These are phyloP conservation scores for Durusdinium trenchii DNA, from an alignment of 73 alveolate species.

Conservation along the genomic window DNA sequence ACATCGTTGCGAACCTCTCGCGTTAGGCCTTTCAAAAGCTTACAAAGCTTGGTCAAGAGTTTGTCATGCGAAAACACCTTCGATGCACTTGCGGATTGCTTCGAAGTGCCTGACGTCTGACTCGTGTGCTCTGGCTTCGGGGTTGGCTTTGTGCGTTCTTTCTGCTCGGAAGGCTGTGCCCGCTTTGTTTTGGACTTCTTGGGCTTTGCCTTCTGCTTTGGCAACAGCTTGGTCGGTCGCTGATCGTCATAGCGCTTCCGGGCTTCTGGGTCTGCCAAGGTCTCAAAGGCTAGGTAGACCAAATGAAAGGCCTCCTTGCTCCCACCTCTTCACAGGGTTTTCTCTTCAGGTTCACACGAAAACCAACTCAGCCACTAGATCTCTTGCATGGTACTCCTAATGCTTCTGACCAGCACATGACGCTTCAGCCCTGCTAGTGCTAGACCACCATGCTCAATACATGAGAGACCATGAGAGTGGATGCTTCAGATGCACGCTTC, in stretches of 20 bases:
- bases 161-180: not conserved
- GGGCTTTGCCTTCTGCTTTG: not conserved
- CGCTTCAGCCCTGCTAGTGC: too few species aligned
- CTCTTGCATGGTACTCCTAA: not conserved
- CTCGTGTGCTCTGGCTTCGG: not conserved
- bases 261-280: too few species aligned
- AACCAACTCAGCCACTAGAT: not conserved
- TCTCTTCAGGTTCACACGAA: not conserved
- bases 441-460: too few species aligned
- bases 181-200: not conserved
- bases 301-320: too few species aligned
- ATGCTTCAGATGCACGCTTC: too few species aligned
- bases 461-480: too few species aligned
- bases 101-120: not conserved
- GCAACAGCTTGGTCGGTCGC: too few species aligned
- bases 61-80: not conserved
- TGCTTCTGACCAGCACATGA: too few species aligned
- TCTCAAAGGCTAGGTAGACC: too few species aligned
- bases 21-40: not conserved
- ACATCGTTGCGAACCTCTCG: slow-evolving; percentile 4
- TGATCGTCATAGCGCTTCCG: too few species aligned
- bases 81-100: not conserved
- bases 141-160: not conserved
- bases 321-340: not conserved
- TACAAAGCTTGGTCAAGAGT: not conserved